Percentiles rank a stretch among this genome's conserved stretches.
These are phyloP conservation scores for Exophiala oligosperma DNA, from an alignment of 2,329 filamentous ascomycete species.

Conservation along the genomic window DNA sequence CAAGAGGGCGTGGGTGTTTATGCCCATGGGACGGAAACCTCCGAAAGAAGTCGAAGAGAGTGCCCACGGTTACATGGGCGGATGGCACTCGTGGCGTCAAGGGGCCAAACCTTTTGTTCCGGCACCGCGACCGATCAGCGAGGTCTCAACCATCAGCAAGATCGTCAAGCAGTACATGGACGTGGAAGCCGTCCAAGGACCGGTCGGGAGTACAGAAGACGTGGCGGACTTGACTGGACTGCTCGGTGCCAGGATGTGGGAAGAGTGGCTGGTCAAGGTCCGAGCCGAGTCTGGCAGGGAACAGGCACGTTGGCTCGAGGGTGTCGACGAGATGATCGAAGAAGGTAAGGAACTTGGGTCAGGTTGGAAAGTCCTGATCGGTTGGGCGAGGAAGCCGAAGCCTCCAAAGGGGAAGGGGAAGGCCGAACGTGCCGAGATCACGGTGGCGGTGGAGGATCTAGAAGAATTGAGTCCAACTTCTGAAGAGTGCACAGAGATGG, in stretches of 20 bases:
- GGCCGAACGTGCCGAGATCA: conserved; percentile 20
- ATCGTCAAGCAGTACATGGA: conserved; percentile 38
- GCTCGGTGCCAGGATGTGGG: conserved; percentile 87
- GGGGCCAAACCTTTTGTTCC: conserved; percentile 31
- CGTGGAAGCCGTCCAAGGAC: conserved; percentile 59
- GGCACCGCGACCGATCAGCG: conserved; percentile 26
- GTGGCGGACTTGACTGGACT: conserved; percentile 76
- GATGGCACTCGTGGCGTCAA: conserved; percentile 42
- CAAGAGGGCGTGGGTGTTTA: conserved; percentile 82
- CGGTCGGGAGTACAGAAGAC: conserved; percentile 67
- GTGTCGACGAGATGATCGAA: conserved; percentile 58
- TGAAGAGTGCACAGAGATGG: conserved; percentile 16
- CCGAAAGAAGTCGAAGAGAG: conserved; percentile 20
- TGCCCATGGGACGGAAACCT: conserved; percentile 70
- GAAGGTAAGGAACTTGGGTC: conserved; percentile 59
- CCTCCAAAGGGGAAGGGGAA: neutral
- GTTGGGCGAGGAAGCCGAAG: conserved; percentile 57
- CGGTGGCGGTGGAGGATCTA: conserved; percentile 20
- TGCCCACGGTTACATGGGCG: conserved; percentile 36
- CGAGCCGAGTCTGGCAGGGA: conserved; percentile 75
- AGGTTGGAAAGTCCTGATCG: conserved; percentile 61
- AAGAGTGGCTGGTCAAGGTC: conserved; percentile 89
- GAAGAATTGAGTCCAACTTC: conserved; percentile 11
- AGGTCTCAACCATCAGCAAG: conserved; percentile 28
- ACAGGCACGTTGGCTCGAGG: conserved; percentile 50